Evolutionary conservation across 805 yeast species (phyloP), one percentile per base, ranked within the genome.

Genomic region (Ogataea henricii): DNA sequence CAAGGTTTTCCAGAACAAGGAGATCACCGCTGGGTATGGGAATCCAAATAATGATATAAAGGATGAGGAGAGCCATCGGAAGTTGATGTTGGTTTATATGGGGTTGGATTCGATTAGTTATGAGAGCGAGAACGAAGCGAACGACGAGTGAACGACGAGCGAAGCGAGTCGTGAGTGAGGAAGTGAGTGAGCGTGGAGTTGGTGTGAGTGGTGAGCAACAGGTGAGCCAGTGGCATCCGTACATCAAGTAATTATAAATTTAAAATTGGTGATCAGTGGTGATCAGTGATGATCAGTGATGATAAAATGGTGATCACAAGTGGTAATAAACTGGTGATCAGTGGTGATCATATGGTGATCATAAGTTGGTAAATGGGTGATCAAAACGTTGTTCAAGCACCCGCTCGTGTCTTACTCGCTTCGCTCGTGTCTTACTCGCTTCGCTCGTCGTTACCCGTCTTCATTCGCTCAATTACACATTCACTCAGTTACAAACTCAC

Each of bases 51-150:
- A 53, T 41, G 70, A 64, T 45, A 65, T 65, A 16, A 62, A 58
- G 43, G 68, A 65, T 45, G 53, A 62, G 27, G 68, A 65, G 17
- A 53, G 62, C 29, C 69, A 67, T 41, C 57, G 65, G 38, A 67
- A 67, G 43, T 53, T 67, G 52, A 53, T 67, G 64, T 47, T 67
- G 37, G 68, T 67, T n/a, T 67, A 67, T 48, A 65, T 65, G 67
- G 71, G 71, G 6, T 51, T 67, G 40, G 70, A 67, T 46, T 55
- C 68, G 3, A 67, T 67, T 37, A 56, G 66, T 27, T 67, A 67
- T 39, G 70, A 66, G 40, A 58, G 59, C 33, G 65, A 62, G 21
- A 65, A 60, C 14, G 55, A 48, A 30, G 40, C 27, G 13, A 26
- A 42, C 30, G 44, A 27, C n/a, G 5, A 27, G 10, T 9, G 10